Percentiles rank a stretch among this genome's conserved stretches.
These are phyloP conservation scores for Xylaria grammica DNA, from an alignment of 495 filamentous ascomycete species.

Conservation along the genomic window DNA sequence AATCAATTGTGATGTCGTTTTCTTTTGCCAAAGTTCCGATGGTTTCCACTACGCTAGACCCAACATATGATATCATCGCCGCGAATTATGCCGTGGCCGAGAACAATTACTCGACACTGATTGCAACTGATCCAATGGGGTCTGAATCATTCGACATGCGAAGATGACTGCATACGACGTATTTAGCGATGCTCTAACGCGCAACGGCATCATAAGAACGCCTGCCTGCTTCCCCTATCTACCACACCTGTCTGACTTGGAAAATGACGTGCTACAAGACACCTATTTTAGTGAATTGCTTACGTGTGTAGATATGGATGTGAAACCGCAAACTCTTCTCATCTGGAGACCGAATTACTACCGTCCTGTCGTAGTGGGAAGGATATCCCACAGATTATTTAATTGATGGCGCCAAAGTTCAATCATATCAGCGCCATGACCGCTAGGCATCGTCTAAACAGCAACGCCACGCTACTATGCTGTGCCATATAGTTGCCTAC, in stretches of 20 bases:
- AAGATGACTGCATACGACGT: not conserved
- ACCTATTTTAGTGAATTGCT: not conserved
- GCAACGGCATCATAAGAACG: not conserved
- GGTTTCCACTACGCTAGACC: not conserved
- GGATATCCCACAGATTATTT: not conserved
- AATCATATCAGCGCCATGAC: no score
- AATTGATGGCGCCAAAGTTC: not conserved
- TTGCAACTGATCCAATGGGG: not conserved
- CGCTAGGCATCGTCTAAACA: no score
- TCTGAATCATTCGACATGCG: not conserved
- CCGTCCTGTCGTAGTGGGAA: not conserved
- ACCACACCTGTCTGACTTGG: not conserved
- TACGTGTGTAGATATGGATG: not conserved
- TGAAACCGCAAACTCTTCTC: not conserved
- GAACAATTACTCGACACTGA: no score
- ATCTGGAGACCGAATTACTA: not conserved
- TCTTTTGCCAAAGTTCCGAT: slow-evolving; percentile 9
- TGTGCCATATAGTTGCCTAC: not conserved
- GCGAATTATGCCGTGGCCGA: not conserved
- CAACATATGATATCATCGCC: not conserved
- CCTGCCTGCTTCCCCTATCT: not conserved
- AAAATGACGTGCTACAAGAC: not conserved
- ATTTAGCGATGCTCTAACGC: not conserved
- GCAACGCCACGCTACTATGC: not conserved
- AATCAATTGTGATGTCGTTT: not conserved